These are phyloP conservation scores for Funneliformis mosseae DNA, from an alignment of 192 early-diverging fungal species.

Conservation along the genomic window DNA sequence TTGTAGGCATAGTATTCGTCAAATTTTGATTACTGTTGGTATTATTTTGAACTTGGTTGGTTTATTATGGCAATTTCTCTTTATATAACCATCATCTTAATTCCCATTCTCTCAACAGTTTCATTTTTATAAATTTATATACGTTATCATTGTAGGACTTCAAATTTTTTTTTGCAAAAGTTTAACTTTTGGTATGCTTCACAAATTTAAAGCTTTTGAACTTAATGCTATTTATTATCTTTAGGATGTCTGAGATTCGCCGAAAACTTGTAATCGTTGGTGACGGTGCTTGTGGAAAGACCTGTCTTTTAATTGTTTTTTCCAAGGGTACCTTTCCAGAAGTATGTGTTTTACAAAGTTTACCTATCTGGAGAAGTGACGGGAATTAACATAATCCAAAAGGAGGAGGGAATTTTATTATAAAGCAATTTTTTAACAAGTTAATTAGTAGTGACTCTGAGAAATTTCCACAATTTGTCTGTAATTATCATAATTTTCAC, in stretches of 20 bases:
- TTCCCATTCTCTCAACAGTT: neutral
- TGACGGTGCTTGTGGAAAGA: constrained; percentile 93
- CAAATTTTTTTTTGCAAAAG: neutral
- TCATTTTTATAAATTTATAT: neutral
- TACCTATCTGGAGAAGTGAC: neutral
- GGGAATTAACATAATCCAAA: neutral
- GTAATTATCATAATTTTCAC: too few relatives aligned
- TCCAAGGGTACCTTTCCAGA: constrained; percentile 85
- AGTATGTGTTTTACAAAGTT: constrained; percentile 46
- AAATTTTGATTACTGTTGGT: too few relatives aligned
- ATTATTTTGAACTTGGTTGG: too few relatives aligned
- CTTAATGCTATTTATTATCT: neutral
- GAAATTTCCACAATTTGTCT: too few relatives aligned
- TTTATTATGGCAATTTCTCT: too few relatives aligned
- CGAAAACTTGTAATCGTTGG: constrained; percentile 92
- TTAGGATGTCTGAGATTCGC: constrained; percentile 64
- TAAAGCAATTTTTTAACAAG: neutral
- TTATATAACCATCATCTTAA: neutral
- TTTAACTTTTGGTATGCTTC: neutral
- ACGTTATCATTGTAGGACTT: neutral
- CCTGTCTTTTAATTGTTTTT: constrained; percentile 85
- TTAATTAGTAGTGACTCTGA: neutral
- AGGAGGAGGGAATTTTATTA: neutral
- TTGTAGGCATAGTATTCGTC: too few relatives aligned
- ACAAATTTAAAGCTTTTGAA: neutral